phyloP scores from a whole-genome alignment of 305 asterid species.

The Lippia alba region DNA sequence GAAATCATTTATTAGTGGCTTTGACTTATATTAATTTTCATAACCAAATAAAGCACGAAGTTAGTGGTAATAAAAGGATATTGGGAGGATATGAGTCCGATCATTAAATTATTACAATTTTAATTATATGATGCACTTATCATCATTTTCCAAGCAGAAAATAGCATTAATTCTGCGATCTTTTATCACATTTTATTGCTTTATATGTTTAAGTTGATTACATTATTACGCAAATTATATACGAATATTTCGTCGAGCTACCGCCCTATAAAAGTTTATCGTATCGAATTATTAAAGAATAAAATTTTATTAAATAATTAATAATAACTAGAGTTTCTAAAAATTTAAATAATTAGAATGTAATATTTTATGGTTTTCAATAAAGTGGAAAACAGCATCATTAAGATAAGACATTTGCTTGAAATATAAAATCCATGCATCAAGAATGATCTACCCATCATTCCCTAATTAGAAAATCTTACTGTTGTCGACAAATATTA shows the following conservation, averaged over 20 bases:
- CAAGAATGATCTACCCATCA: constrained; percentile 21
- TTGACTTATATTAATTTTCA: constrained; percentile 3
- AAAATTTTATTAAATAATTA: no score
- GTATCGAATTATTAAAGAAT: no score
- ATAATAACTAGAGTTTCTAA: no score
- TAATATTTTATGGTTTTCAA: no score
- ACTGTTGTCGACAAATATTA: no score
- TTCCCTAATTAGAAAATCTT: neutral
- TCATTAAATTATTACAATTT: neutral
- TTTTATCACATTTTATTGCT: no score
- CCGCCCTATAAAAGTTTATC: no score
- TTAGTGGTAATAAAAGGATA: neutral
- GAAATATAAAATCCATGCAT: constrained; percentile 1
- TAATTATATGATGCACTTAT: neutral
- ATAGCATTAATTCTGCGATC: no score
- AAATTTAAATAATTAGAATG: no score
- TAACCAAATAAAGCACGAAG: constrained; percentile 10
- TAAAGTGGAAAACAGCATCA: constrained; percentile 12
- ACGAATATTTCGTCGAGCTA: no score
- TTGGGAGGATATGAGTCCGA: neutral
- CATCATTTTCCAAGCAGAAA: neutral
- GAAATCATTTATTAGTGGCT: constrained; percentile 13
- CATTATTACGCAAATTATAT: no score
- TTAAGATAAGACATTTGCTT: constrained; percentile 12
- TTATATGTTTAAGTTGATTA: no score